Evolutionary conservation across 202 grass and related monocot species (phyloP).

Genomic region (Digitaria exilis): DNA sequence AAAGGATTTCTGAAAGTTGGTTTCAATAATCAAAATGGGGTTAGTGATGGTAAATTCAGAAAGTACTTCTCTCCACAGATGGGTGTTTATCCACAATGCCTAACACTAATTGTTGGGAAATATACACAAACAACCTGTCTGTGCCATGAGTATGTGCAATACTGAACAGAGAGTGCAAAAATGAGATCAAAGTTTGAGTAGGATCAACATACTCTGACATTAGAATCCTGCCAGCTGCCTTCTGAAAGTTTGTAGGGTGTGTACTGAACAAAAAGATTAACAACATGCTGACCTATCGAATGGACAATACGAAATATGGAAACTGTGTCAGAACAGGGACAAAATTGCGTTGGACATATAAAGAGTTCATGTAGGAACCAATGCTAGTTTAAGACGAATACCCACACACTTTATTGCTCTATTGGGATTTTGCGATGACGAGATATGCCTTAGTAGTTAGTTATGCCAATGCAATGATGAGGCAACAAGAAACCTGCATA

Average conservation of each 20-base stretch:
- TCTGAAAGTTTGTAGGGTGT: constrained; percentile 84
- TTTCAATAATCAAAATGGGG: constrained; percentile 10
- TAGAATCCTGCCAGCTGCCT: constrained; percentile 83
- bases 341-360: constrained; percentile 24
- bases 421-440: constrained; percentile 8
- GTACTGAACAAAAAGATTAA: constrained; percentile 98
- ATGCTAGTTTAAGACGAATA: constrained; percentile 29
- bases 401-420: background rate
- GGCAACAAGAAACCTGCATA: constrained; percentile 42
- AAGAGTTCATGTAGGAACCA: background rate
- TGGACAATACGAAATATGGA: constrained; percentile 31
- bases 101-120: constrained; percentile 2
- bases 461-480: constrained; percentile 8
- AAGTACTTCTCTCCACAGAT: background rate
- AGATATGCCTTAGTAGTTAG: constrained; percentile 20
- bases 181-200: constrained; percentile 28
- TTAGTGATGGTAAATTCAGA: constrained; percentile 21
- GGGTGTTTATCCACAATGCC: background rate
- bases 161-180: background rate
- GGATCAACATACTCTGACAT: constrained; percentile 79
- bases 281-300: constrained; percentile 83
- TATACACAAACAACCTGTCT: constrained; percentile 6
- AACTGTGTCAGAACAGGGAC: constrained; percentile 4
- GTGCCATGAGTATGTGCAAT: background rate
- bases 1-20: constrained; percentile 81